Base-by-base conservation (phyloP, 148 eudicot species). In the Heliamphora exappendiculata region DNA sequence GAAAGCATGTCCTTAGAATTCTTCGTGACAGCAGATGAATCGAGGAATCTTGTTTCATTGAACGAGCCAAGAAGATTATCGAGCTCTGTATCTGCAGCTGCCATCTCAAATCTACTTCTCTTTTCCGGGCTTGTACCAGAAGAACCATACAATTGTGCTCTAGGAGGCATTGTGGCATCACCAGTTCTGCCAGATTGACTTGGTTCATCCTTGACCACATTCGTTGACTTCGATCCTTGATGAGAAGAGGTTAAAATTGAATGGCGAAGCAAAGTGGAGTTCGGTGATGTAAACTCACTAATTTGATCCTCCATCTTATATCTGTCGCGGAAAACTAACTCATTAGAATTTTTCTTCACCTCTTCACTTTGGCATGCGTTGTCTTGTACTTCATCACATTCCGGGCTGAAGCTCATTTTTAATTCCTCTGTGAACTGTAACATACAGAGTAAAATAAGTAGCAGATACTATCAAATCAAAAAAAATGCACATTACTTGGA, bases 11-110 rank as follows among this genome's bases (percentile, higher is more conserved):
- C 34, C 2, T n/a, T 44, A 16, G 41, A 31, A 1, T 19, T 50
- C 13, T 70, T 3, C 20, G 44, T 71, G 42, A n/a, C 42, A 53
- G 22, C 73, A 69, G 82, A 72, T 17, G 86, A 78, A 79, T 75
- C 83, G 16, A 64, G 54, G 29, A 81, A 20, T 42, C 76, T 79
- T 37, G 82, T 65, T 24, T 84, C 86, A 55, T 16, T 42, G 68
- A 85, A 79, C 31, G 95, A 86, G 67, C 76, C 79, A 10, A 93
- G 87, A 71, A 89, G 97, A 81, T 79, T 78, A 82, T 90, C 92
- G 17, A 92, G 90, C 76, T 90, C 93, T 66, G 87, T 85, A 75
- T 87, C 91, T 14, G 88, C 88, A 73, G 76, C 82, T 62, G 75
- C 76, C 26, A 82, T 87, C 80, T 86, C 75, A 65, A 83, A 82